Evolutionary conservation across 768 basidiomycete species (phyloP), one percentile per base, ranked within the genome.

Genomic region (Phlebiopsis gigantea): DNA sequence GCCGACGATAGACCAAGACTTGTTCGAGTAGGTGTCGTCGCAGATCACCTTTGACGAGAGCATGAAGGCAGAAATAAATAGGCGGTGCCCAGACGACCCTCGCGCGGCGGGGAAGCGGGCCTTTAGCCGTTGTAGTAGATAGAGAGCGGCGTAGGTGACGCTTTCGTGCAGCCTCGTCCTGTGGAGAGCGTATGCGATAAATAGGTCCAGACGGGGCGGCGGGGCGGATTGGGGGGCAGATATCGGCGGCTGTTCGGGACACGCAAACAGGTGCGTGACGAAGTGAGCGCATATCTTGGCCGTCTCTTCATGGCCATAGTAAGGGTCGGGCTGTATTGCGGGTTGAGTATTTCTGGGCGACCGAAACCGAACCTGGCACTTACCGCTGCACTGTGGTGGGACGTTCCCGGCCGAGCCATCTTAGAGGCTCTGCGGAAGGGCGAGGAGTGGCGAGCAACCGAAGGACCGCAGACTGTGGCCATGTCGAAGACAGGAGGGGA

Each of bases 61-160:
- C 92, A 95, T 95, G 70, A 93, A 92, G 0, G 92, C 91, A 1
- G 90, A 92, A 45, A 95, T 89, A 73, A 93, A 94, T 14, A 97
- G 73, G 0, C 92, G 81, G 67, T 97, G 92, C 21, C 93, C 93
- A 0, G 90, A 93, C 1, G 90, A 93, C 10, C 93, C 93, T 25
- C 89, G 82, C 6, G 92, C 93, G 5, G 91, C 89, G 2, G 92
- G 93, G 71, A 93, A 95, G n/a, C 92, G 85, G 26, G 84, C 84
- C 73, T 97, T 97, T 57, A 97, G 77, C 17, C 92, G 83, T 61
- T 88, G 85, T 9, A 97, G 79, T 25, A 95, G 62, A 74, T 90
- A 76, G n/a, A 84, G 76, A 0, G 81, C 79, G 28, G 79, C 77
- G 63, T 80, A 80, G 8, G 81, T 81, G 34, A 88, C 87, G 0